Base-by-base conservation (phyloP, 495 filamentous ascomycete species). In the Talaromyces ruber region DNA sequence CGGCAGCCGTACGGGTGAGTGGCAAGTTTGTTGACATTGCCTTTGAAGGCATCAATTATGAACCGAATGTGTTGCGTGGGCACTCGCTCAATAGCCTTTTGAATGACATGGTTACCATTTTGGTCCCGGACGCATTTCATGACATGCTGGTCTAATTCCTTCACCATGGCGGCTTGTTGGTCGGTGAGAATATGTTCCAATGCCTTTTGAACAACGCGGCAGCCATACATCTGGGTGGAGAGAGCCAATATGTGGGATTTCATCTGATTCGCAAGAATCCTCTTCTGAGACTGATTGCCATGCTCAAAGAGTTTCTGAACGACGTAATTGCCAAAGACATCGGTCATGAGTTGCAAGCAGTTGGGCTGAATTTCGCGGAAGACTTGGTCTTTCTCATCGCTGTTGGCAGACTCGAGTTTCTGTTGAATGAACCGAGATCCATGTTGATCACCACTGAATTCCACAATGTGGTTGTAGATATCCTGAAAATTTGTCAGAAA, bases 251-350 rank as follows among this genome's bases (percentile, higher is more conserved):
- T 85, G 67, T 92, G 89, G 0, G 86, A 86, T 67, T 90, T 90
- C 92, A 98, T 97, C 66, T 87, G 82, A 57, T 85, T 84, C 4
- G 91, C 93, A 47, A 98, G 71, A 2, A 88, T 80, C 71, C 88
- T 92, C 75, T 98, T 98, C 72, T 98, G 95, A 6, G 85, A 80
- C 71, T 97, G 93, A 64, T 92, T 96, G 30, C 95, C 95, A 68
- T 98, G 92, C 74, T 98, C 93, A 65, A 97, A 98, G 64, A 98
- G 86, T 71, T 97, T 98, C 68, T 98, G 94, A 24, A 98, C 94
- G 37, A 98, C 94, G 69, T 98, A 98, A 73, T 98, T 98, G 18
- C 94, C 94, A 69, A 97, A 98, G 14, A 97, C 88, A 69, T 98
- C 95, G 11, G 88, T 93, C 92, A 96, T 97, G 47, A 98, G 76